These are phyloP conservation scores for Nemania sp. DNA, from an alignment of 2,329 filamentous ascomycete genomes.

Conservation along the genomic window DNA sequence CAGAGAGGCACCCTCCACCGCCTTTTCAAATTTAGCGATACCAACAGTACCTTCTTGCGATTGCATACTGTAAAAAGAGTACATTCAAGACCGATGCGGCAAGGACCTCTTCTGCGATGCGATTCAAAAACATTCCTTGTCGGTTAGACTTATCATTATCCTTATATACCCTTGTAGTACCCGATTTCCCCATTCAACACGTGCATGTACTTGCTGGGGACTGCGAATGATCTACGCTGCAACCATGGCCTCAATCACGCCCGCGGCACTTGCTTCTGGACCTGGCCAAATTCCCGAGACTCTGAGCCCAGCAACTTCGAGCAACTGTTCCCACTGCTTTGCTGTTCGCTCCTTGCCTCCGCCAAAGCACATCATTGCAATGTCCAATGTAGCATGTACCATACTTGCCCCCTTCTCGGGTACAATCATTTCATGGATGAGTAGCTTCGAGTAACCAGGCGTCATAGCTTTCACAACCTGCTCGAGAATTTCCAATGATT, in stretches of 20 bases:
- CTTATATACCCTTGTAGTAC: too few relatives aligned
- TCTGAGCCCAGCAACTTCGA: constrained; percentile 29
- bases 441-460: constrained; percentile 42
- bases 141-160: too few relatives aligned
- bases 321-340: constrained; percentile 34
- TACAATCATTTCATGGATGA: constrained; percentile 43
- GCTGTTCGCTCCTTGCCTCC: constrained; percentile 36
- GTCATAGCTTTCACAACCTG: constrained; percentile 38
- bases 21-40: too few relatives aligned
- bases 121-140: too few relatives aligned
- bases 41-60: too few relatives aligned
- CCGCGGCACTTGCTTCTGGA: constrained; percentile 30
- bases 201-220: too few relatives aligned
- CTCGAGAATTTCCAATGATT: constrained; percentile 41
- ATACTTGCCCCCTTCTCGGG: constrained; percentile 32
- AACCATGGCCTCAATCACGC: constrained; percentile 30
- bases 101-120: too few relatives aligned
- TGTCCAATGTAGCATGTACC: constrained; percentile 32
- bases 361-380: constrained; percentile 40
- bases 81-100: too few relatives aligned
- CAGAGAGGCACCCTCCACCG: too few relatives aligned
- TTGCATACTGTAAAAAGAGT: too few relatives aligned
- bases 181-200: too few relatives aligned
- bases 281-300: constrained; percentile 32
- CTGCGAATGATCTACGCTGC: too few relatives aligned